Evolutionary conservation across 2,329 filamentous ascomycete species (phyloP).

Genomic region (Alternaria sp.): DNA sequence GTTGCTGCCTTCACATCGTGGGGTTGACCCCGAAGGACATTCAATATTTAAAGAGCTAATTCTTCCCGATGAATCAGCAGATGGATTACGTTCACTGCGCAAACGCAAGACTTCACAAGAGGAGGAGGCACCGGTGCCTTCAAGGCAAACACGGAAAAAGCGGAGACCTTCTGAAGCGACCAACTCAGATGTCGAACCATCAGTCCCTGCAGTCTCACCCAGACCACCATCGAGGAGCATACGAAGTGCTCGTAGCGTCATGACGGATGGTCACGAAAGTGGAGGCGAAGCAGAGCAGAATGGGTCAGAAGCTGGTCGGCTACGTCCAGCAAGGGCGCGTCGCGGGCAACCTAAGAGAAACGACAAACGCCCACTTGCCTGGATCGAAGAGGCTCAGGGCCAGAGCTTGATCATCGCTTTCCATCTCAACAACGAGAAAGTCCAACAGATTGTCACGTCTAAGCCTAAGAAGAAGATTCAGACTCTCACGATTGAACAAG

Average conservation of each 20-base stretch:
- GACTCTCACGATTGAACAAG: slow-evolving; percentile 40
- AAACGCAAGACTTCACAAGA: slow-evolving; percentile 85
- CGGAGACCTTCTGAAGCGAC: slow-evolving; percentile 50
- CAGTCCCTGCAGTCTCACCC: slow-evolving; percentile 43
- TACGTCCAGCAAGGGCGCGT: slow-evolving; percentile 46
- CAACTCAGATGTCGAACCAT: slow-evolving; percentile 42
- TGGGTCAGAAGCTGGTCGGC: slow-evolving; percentile 38
- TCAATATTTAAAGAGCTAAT: slow-evolving; percentile 80
- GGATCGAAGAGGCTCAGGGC: slow-evolving; percentile 46
- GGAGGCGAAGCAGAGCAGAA: slow-evolving; percentile 38
- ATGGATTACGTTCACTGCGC: slow-evolving; percentile 79
- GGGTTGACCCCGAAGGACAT: slow-evolving; percentile 68
- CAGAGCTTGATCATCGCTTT: slow-evolving; percentile 46
- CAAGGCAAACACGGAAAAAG: slow-evolving; percentile 54
- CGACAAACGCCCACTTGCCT: slow-evolving; percentile 48
- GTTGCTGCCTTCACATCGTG: slow-evolving; percentile 73
- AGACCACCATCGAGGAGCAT: slow-evolving; percentile 37
- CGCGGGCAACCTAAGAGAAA: slow-evolving; percentile 44
- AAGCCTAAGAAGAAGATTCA: slow-evolving; percentile 63
- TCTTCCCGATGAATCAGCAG: slow-evolving; percentile 75
- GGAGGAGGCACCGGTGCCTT: slow-evolving; percentile 63
- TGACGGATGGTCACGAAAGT: slow-evolving; percentile 43
- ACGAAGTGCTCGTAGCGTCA: slow-evolving; percentile 29
- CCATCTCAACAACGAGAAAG: slow-evolving; percentile 60
- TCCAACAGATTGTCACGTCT: slow-evolving; percentile 68